phyloP scores from a whole-genome alignment of 2,329 filamentous ascomycete genomes.

The Teratosphaeria destructans region DNA sequence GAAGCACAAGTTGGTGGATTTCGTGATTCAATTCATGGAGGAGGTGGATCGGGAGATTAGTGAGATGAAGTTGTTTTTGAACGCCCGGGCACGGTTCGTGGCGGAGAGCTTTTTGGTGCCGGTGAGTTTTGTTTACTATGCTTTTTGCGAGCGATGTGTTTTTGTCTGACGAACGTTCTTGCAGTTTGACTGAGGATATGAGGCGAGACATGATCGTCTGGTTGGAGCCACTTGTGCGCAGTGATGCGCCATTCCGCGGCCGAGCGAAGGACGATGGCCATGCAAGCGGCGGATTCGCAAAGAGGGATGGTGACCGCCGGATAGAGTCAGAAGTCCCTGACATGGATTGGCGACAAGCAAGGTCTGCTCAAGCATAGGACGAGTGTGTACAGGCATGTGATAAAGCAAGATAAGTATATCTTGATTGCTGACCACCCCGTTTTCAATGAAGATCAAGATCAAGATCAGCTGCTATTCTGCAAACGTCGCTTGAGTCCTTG shows the following conservation, averaged over 20 bases:
- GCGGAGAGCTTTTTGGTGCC: constrained; percentile 97
- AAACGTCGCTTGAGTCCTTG: no score
- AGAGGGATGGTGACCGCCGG: background rate
- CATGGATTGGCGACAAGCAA: background rate
- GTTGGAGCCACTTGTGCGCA: background rate
- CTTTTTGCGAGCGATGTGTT: background rate
- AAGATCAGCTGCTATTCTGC: background rate
- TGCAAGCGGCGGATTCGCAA: background rate
- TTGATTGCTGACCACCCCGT: background rate
- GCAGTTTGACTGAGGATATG: constrained; percentile 13
- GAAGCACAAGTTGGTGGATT: constrained; percentile 98
- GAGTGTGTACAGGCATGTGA: background rate
- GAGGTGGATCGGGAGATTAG: constrained; percentile 99
- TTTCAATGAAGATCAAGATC: background rate
- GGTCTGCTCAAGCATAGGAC: background rate
- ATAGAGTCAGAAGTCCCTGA: background rate
- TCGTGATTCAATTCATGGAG: constrained; percentile 99
- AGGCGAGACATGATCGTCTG: background rate
- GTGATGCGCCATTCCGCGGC: background rate
- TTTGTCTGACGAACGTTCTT: background rate
- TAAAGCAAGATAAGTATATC: background rate
- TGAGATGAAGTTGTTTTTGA: constrained; percentile 99
- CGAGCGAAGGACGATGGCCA: background rate
- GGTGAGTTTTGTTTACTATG: constrained; percentile 38
- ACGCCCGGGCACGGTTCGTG: constrained; percentile 92